These are phyloP conservation scores for Solanum lycopersicoides DNA, from an alignment of 257 asterid species.

Conservation along the genomic window DNA sequence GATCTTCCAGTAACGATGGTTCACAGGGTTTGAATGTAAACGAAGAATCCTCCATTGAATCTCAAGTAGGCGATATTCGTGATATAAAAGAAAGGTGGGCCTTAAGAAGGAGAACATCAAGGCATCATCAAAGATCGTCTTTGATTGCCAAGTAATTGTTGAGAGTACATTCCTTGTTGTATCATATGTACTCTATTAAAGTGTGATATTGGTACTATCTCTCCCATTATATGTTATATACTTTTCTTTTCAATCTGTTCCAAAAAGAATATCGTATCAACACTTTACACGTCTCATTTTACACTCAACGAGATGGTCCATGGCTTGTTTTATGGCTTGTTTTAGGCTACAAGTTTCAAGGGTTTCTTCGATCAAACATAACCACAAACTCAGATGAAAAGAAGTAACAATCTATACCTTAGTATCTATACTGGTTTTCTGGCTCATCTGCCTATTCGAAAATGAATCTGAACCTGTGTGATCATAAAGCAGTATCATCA, in stretches of 20 bases:
- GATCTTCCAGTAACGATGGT: slow-evolving; percentile 6
- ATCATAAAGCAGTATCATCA: background rate
- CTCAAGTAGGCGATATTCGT: background rate
- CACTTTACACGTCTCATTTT: background rate
- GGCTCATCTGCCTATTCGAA: background rate
- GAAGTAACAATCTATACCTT: background rate
- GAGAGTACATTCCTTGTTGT: background rate
- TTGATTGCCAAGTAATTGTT: background rate
- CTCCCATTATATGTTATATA: background rate
- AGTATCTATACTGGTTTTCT: background rate
- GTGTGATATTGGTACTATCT: background rate
- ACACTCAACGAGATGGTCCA: background rate
- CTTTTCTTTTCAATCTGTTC: background rate
- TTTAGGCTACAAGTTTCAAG: background rate
- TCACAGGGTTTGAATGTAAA: background rate
- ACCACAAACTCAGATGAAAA: background rate
- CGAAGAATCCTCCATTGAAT: slow-evolving; percentile 15
- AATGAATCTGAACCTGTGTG: background rate
- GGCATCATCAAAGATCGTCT: slow-evolving; percentile 27
- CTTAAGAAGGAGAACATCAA: slow-evolving; percentile 34
- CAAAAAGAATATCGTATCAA: background rate
- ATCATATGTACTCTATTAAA: background rate
- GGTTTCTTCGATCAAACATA: background rate
- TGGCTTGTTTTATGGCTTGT: background rate
- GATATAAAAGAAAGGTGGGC: slow-evolving; percentile 79